These are phyloP conservation scores for Pythium apleroticum DNA, from an alignment of 352 stramenopile species.

Conservation along the genomic window DNA sequence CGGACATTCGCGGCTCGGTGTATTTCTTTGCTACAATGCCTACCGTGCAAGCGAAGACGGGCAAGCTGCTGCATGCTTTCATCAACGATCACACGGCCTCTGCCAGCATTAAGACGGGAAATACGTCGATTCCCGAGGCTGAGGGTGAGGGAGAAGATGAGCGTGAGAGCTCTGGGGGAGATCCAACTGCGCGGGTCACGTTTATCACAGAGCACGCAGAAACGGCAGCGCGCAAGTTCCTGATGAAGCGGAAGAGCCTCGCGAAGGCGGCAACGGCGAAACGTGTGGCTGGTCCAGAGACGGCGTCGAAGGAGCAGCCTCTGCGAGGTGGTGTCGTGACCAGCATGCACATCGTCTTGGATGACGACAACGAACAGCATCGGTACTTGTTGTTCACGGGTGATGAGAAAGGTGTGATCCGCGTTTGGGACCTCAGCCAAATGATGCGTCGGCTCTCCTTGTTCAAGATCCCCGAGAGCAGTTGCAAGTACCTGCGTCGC, in stretches of 20 bases:
- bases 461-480: constrained; percentile 58
- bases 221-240: constrained; percentile 38
- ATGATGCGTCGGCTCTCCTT: constrained; percentile 55
- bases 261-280: background rate
- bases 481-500: constrained; percentile 56
- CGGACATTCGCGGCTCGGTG: constrained; percentile 46
- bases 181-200: constrained; percentile 8
- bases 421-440: constrained; percentile 47
- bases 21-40: constrained; percentile 62
- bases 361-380: constrained; percentile 33
- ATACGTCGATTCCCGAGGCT: background rate
- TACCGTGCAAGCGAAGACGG: constrained; percentile 41
- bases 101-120: background rate
- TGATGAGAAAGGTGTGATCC: constrained; percentile 49
- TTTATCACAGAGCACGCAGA: constrained; percentile 41
- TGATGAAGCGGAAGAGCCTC: constrained; percentile 30
- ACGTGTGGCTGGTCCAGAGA: background rate
- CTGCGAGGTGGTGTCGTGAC: constrained; percentile 33
- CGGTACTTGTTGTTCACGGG: constrained; percentile 59
- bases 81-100: constrained; percentile 36
- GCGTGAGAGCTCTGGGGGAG: background rate
- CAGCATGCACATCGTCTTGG: constrained; percentile 53
- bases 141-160: constrained; percentile 5
- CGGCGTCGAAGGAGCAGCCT: constrained; percentile 4
- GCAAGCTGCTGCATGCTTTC: constrained; percentile 57